phyloP scores from a whole-genome alignment of 2,329 filamentous ascomycete genomes.

The Pseudogymnoascus sp. region DNA sequence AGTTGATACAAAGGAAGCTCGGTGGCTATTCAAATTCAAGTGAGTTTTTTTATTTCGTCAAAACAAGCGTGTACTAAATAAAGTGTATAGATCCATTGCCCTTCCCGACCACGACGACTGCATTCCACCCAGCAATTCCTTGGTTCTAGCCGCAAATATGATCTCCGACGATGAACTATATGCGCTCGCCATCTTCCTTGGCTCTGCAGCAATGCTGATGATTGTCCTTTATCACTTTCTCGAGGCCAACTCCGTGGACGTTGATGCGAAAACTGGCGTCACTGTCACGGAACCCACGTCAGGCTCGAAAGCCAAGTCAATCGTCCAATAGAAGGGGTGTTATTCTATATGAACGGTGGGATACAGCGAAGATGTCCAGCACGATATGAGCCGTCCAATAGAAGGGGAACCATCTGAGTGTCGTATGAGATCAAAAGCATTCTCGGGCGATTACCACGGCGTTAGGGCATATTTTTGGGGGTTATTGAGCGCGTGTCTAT shows the following conservation, averaged over 20 bases:
- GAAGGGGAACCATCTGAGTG: background rate
- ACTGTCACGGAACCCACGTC: conserved; percentile 13
- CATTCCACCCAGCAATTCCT: background rate
- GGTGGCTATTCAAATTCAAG: background rate
- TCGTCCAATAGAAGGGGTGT: background rate
- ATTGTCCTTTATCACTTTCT: conserved; percentile 95
- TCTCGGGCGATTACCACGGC: conserved; percentile 1
- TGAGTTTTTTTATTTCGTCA: conserved; percentile 4
- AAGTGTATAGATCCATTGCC: background rate
- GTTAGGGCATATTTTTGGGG: background rate
- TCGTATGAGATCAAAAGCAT: background rate
- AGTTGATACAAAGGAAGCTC: background rate
- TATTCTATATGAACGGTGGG: background rate
- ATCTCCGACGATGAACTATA: conserved; percentile 92
- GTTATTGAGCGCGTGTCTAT: background rate
- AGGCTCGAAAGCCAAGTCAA: conserved; percentile 18
- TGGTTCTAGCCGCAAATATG: conserved; percentile 48
- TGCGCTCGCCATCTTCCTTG: conserved; percentile 84
- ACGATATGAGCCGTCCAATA: background rate
- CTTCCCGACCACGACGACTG: background rate
- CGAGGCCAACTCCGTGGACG: conserved; percentile 72
- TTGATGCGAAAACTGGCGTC: conserved; percentile 19
- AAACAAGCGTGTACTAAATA: background rate
- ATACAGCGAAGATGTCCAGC: background rate
- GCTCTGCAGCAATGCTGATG: conserved; percentile 78